These are phyloP conservation scores for Sarocladium strictum DNA, from an alignment of 2,329 filamentous ascomycete genomes.

Conservation along the genomic window DNA sequence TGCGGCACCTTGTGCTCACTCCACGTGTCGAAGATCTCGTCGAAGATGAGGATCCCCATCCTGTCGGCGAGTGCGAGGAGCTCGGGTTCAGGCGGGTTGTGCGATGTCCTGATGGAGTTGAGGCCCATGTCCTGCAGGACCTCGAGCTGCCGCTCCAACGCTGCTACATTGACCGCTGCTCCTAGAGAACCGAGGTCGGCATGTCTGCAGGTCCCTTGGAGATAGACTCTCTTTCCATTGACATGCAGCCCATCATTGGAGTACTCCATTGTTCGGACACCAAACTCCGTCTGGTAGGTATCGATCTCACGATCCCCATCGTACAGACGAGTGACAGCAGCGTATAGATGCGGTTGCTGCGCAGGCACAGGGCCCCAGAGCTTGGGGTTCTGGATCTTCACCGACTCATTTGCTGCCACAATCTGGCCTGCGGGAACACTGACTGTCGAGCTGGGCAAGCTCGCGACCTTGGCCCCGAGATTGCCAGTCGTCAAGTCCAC, in stretches of 20 bases:
- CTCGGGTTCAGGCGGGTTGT: conserved; percentile 47
- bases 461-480: background rate
- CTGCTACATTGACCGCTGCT: conserved; percentile 42
- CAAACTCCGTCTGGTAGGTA: conserved; percentile 43
- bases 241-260: conserved; percentile 33
- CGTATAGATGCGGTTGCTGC: conserved; percentile 41
- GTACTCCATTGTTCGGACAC: conserved; percentile 38
- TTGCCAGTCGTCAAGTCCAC: conserved; percentile 1
- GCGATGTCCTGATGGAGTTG: conserved; percentile 44
- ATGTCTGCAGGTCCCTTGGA: conserved; percentile 45
- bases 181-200: conserved; percentile 45
- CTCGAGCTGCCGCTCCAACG: conserved; percentile 41
- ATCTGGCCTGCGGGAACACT: conserved; percentile 1
- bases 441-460: conserved; percentile 2
- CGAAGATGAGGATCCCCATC: conserved; percentile 43
- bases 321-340: conserved; percentile 36
- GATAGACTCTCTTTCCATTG: conserved; percentile 36
- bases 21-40: conserved; percentile 50
- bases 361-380: conserved; percentile 42
- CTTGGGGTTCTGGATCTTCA: conserved; percentile 24
- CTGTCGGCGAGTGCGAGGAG: conserved; percentile 42
- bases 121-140: conserved; percentile 42
- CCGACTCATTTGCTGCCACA: background rate
- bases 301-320: conserved; percentile 26
- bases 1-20: conserved; percentile 33